Conservation (phyloP, 805 yeast species). For the Tetrapisispora fleetii region DNA sequence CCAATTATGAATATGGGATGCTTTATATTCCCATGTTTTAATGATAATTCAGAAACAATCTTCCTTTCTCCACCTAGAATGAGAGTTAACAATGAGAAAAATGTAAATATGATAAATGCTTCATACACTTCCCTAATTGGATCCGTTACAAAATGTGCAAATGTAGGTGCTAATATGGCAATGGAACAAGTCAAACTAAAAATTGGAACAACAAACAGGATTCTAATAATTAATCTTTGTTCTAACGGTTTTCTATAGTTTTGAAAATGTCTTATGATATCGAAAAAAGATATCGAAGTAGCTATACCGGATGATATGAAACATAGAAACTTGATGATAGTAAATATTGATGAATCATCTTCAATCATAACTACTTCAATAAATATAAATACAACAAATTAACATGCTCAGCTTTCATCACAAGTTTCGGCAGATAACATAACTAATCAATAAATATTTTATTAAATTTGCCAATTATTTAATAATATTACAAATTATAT, state of each 20-base stretch:
- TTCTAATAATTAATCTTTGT: constrained; percentile 76
- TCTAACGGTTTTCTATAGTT: constrained; percentile 86
- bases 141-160: constrained; percentile 42
- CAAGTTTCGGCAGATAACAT: too few species aligned
- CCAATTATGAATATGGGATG: constrained; percentile 49
- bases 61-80: constrained; percentile 88
- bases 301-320: constrained; percentile 23
- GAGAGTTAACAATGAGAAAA: constrained; percentile 71
- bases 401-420: neutral
- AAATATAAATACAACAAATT: too few species aligned
- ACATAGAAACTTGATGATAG: constrained; percentile 20
- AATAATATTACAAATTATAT: too few species aligned
- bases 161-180: constrained; percentile 38
- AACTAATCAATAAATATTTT: too few species aligned
- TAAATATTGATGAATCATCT: constrained; percentile 9
- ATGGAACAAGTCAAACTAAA: constrained; percentile 65
- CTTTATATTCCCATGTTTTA: constrained; percentile 60
- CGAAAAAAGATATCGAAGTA: constrained; percentile 32
- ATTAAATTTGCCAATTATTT: too few species aligned
- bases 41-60: constrained; percentile 54
- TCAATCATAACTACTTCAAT: neutral
- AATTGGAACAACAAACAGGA: constrained; percentile 71
- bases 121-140: constrained; percentile 86
- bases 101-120: constrained; percentile 91
- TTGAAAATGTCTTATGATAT: constrained; percentile 43